phyloP scores from a whole-genome alignment of 441 rosid genomes.

The Populus hybrid region DNA sequence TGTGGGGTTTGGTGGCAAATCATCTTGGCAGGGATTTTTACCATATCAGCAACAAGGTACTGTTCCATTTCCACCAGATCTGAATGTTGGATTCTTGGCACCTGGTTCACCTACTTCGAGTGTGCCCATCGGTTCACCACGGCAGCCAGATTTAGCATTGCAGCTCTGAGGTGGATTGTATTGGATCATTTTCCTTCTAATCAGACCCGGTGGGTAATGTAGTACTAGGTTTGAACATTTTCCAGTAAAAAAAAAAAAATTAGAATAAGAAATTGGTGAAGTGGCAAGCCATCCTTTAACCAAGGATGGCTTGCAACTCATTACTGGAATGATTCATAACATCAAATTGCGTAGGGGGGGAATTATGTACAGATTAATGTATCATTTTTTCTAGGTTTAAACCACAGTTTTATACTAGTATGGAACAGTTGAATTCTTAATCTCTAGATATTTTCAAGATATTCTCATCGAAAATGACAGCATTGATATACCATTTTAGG shows the following conservation, averaged over 20 bases:
- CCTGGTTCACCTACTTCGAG: slow-evolving; percentile 58
- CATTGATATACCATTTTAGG: background rate
- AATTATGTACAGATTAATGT: slow-evolving; percentile 37
- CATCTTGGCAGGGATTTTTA: slow-evolving; percentile 35
- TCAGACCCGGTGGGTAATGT: background rate
- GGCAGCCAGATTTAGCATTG: slow-evolving; percentile 83
- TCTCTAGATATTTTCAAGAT: background rate
- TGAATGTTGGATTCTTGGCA: slow-evolving; percentile 48
- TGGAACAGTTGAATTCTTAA: slow-evolving; percentile 6
- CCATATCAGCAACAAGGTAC: slow-evolving; percentile 30
- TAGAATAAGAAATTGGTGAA: background rate
- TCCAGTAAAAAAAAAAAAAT: slow-evolving; percentile 21
- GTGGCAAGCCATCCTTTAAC: background rate
- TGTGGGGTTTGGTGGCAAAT: slow-evolving; percentile 22
- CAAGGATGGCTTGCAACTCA: background rate
- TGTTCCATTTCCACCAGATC: slow-evolving; percentile 47
- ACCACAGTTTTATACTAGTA: slow-evolving; percentile 18
- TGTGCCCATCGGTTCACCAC: slow-evolving; percentile 45
- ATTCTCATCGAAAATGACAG: slow-evolving; percentile 3
- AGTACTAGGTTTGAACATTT: background rate
- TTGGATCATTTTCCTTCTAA: slow-evolving; percentile 1
- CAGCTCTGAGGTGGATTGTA: slow-evolving; percentile 68
- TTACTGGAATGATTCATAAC: slow-evolving; percentile 6
- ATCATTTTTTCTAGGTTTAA: slow-evolving; percentile 10
- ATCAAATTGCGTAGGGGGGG: slow-evolving; percentile 15